These are phyloP conservation scores for Fusarium neocosmosporiellum DNA, from an alignment of 2,329 filamentous ascomycete species.

Conservation along the genomic window DNA sequence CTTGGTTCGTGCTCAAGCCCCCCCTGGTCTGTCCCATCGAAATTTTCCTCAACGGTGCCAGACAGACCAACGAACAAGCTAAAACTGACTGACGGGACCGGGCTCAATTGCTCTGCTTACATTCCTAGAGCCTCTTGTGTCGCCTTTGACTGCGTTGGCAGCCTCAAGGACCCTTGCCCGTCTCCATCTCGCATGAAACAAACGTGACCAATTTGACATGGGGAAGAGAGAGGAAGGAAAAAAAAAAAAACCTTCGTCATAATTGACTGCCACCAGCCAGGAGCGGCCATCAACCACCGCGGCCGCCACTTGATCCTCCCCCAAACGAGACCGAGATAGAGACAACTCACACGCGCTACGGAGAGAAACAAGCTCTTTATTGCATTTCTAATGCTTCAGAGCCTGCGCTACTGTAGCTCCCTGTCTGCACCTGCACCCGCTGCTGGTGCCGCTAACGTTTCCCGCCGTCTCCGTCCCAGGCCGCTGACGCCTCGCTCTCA, in stretches of 20 bases:
- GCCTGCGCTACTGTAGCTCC: neutral
- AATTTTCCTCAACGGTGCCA: conserved; percentile 5
- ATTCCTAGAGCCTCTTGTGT: neutral
- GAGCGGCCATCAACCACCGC: conserved; percentile 29
- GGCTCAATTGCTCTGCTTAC: neutral
- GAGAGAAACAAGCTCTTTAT: neutral
- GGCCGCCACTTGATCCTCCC: conserved; percentile 9
- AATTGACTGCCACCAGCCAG: neutral
- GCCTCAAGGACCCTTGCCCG: conserved; percentile 22
- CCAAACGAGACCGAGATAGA: neutral
- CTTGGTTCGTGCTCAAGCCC: neutral
- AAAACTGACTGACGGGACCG: neutral
- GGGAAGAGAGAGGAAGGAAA: neutral
- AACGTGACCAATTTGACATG: conserved; percentile 13
- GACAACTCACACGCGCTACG: neutral
- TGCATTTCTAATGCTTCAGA: neutral
- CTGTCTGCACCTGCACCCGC: neutral
- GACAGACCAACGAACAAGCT: neutral
- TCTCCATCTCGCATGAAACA: conserved; percentile 25
- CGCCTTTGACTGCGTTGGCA: neutral
- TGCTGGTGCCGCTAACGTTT: conserved; percentile 1
- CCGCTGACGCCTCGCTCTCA: neutral
- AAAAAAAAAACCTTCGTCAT: neutral
- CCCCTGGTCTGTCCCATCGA: neutral
- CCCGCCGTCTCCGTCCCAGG: neutral